Percentiles rank a stretch among this genome's conserved stretches.
These are phyloP conservation scores for Medicago arabica DNA, from an alignment of 306 rosid species.

Conservation along the genomic window DNA sequence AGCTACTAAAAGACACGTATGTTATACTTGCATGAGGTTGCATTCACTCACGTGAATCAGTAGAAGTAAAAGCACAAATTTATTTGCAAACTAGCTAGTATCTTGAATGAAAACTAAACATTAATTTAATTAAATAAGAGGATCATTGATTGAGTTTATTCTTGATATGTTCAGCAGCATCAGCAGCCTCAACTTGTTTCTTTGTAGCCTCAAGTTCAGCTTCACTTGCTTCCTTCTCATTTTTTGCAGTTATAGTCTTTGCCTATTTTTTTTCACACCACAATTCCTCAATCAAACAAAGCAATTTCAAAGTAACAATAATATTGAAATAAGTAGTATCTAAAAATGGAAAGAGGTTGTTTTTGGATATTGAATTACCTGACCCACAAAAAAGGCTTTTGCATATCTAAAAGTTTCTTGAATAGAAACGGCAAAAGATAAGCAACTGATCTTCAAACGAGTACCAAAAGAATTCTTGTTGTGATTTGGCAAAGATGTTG, in stretches of 20 bases:
- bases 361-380: slow-evolving; percentile 39
- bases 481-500: slow-evolving; percentile 31
- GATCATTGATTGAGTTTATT: slow-evolving; percentile 44
- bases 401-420: slow-evolving; percentile 43
- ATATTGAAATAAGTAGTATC: neutral
- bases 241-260: slow-evolving; percentile 46
- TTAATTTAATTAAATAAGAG: slow-evolving; percentile 2
- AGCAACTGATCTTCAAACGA: slow-evolving; percentile 39
- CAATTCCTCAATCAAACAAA: neutral
- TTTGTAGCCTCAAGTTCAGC: slow-evolving; percentile 53
- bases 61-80: neutral
- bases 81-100: neutral
- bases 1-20: no score
- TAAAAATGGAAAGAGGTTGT: neutral
- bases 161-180: slow-evolving; percentile 54
- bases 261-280: slow-evolving; percentile 28
- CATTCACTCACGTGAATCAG: no score
- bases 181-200: slow-evolving; percentile 56
- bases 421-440: slow-evolving; percentile 44
- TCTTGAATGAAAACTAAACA: neutral
- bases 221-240: slow-evolving; percentile 52
- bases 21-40: no score
- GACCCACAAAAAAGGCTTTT: slow-evolving; percentile 52
- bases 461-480: slow-evolving; percentile 29
- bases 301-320: neutral